phyloP scores from a whole-genome alignment of 768 basidiomycete species.

The Tricholomella constricta region DNA sequence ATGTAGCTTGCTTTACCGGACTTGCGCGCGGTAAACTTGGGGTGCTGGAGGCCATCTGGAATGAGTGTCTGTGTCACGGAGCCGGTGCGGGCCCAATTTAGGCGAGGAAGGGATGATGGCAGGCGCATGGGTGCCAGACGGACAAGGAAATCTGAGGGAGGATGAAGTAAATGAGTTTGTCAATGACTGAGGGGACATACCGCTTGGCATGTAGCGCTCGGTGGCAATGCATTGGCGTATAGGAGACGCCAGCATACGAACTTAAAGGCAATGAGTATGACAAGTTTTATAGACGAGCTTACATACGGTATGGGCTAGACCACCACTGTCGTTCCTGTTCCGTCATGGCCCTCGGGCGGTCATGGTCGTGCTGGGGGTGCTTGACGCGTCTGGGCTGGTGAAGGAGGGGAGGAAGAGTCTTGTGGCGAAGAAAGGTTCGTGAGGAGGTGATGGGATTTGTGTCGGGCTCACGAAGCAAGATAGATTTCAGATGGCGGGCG shows the following conservation, averaged over 20 bases:
- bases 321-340: conserved; percentile 64
- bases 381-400: conserved; percentile 30
- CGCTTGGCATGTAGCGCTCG: conserved; percentile 53
- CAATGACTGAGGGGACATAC: conserved; percentile 40
- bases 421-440: conserved; percentile 53
- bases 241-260: conserved; percentile 72
- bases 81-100: conserved; percentile 7
- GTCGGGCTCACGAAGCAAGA: conserved; percentile 51
- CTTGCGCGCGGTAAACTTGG: conserved; percentile 52
- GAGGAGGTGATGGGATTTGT: conserved; percentile 57
- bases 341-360: conserved; percentile 59
- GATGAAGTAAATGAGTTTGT: background rate
- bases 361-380: conserved; percentile 23
- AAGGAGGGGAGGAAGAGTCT: conserved; percentile 54
- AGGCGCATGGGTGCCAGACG: conserved; percentile 56
- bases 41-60: conserved; percentile 68
- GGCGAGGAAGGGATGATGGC: conserved; percentile 22
- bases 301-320: conserved; percentile 76
- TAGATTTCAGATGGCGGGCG: conserved; percentile 50
- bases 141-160: conserved; percentile 60
- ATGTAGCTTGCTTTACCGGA: conserved; percentile 53
- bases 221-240: conserved; percentile 58
- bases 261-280: conserved; percentile 34
- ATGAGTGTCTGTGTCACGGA: conserved; percentile 27
- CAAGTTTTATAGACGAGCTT: conserved; percentile 16